Conservation (phyloP, 305 asterid genomes). For the Rubia peregrina region DNA sequence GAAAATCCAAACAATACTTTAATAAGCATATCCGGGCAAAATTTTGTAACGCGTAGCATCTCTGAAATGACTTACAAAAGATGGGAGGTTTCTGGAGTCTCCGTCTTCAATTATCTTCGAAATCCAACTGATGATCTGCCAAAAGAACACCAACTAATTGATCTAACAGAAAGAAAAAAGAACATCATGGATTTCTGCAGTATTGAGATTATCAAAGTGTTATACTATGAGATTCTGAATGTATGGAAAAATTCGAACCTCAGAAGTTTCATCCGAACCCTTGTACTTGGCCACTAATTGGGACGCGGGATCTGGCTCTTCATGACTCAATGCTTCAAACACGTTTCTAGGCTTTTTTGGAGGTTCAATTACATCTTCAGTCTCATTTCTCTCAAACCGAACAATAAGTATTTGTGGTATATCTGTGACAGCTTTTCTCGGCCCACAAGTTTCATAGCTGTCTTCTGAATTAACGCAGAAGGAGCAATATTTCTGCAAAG, state of each 20-base stretch:
- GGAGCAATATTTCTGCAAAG: slow-evolving; percentile 76
- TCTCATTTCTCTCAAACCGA: slow-evolving; percentile 66
- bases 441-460: slow-evolving; percentile 86
- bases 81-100: slow-evolving; percentile 79
- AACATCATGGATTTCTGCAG: neutral
- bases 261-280: slow-evolving; percentile 63
- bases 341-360: slow-evolving; percentile 40
- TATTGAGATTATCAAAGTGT: neutral
- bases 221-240: neutral
- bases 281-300: slow-evolving; percentile 91
- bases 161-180: neutral
- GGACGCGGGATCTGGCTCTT: slow-evolving; percentile 76
- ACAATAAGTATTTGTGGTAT: slow-evolving; percentile 61
- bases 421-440: slow-evolving; percentile 63
- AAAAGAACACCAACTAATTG: slow-evolving; percentile 18
- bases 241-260: slow-evolving; percentile 39
- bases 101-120: slow-evolving; percentile 81
- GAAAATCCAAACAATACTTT: neutral
- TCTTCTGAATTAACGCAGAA: slow-evolving; percentile 81
- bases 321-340: slow-evolving; percentile 46
- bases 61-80: slow-evolving; percentile 58
- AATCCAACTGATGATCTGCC: slow-evolving; percentile 78
- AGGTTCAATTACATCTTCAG: slow-evolving; percentile 31
- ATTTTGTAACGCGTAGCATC: neutral
- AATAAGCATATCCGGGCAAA: neutral